Evolutionary conservation across 2,329 filamentous ascomycete species (phyloP), one percentile per base, ranked within the genome.

Genomic region (Trichoderma oligosporum): DNA sequence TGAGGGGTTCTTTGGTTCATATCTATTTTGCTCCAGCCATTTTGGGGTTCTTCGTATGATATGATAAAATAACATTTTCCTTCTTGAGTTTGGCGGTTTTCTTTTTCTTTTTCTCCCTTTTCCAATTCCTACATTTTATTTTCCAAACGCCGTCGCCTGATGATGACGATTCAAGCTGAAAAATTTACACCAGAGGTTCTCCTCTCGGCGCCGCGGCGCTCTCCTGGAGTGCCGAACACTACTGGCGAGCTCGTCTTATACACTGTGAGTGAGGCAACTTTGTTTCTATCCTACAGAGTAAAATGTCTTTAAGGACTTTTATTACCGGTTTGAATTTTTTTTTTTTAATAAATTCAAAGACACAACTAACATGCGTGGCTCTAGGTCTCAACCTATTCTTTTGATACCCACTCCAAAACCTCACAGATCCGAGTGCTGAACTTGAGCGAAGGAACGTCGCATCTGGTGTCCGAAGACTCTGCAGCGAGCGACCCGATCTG

Each of bases 101-200:
- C 27, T 29, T 36, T n/a, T 31, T 41, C 14, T 12, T 9, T n/a
- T 36, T 29, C 11, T 31, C 24, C 16, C n/a, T 35, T 9, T 44
- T 29, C 16, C 14, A 25, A n/a, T 12, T 33, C 20, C 29, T 35
- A 22, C 29, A n/a, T 27, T 24, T 16, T n/a, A 22, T 24, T 14
- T 4, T 36, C 33, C 31, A 54, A 38, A 57, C 38, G 52, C 53
- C 48, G n/a, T n/a, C n/a, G n/a, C 56, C 57, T 63, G 62, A 70
- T 67, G 62, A 91, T 91, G 88, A 89, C 86, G 7, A 80, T 89
- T 68, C 79, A 80, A 63, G 85, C 86, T 8, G 77, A 79, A 64
- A 87, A 86, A 64, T 89, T 92, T 73, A 91, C 87, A 8, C 87
- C 88, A 4, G 82, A 90, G 76, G 86, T 89, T 63, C 78, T 94